phyloP scores from a whole-genome alignment of 306 rosid genomes.

The Abrus precatorius region DNA sequence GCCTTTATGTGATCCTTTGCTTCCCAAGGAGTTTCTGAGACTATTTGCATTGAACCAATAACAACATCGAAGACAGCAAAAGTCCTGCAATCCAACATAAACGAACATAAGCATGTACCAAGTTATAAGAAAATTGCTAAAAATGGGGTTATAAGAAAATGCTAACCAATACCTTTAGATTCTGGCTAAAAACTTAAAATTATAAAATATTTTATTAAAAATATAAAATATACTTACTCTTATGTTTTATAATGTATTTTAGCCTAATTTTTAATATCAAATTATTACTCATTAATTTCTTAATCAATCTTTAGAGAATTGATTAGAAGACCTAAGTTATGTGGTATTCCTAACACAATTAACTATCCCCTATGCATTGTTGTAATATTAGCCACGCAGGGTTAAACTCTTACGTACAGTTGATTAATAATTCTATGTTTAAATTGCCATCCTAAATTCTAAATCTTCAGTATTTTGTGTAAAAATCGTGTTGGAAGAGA shows the following conservation, averaged over 20 bases:
- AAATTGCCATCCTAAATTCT: neutral
- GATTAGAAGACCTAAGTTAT: neutral
- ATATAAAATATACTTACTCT: too few relatives aligned
- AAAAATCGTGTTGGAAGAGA: neutral
- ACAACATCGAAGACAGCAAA: conserved; percentile 16
- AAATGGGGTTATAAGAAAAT: too few relatives aligned
- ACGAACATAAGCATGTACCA: neutral
- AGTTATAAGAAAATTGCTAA: neutral
- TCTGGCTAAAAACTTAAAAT: too few relatives aligned
- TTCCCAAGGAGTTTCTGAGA: conserved; percentile 9
- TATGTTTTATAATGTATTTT: too few relatives aligned
- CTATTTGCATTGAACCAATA: conserved; percentile 17
- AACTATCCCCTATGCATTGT: neutral
- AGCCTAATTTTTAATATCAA: too few relatives aligned
- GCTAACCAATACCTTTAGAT: too few relatives aligned
- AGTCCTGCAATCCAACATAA: conserved; percentile 19
- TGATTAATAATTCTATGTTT: neutral
- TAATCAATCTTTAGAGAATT: too few relatives aligned
- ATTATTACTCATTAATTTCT: too few relatives aligned
- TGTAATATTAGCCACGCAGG: neutral
- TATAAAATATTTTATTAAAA: too few relatives aligned
- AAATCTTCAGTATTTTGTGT: neutral
- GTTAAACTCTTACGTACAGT: neutral
- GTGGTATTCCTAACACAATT: neutral
- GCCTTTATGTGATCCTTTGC: conserved; percentile 25